Evolutionary conservation across 78 protist genomes (phyloP), one percentile per base, ranked within the genome.

Genomic region (Dictyostelium intermedium): DNA sequence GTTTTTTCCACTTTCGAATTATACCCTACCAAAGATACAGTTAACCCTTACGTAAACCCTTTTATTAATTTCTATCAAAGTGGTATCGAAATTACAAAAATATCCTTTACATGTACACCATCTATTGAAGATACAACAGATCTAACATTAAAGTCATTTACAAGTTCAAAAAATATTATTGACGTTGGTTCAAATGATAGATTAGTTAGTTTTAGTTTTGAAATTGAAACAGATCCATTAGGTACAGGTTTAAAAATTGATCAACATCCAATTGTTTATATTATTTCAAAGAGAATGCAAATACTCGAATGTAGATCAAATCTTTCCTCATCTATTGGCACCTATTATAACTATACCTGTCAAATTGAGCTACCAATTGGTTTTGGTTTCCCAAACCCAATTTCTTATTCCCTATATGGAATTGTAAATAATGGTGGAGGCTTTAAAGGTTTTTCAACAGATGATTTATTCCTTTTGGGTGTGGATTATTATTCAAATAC

Each of bases 141-240:
- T 13, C 43, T 43, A 32, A 32, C 7, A 4, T 70, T 70, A 70
- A 30, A 25, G 13, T 70, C 78, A 14, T 70, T 70, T 34, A 2
- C 18, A 9, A 25, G 9, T 25, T 30, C n/a, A 25, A 16, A 13
- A 30, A 10, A 10, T 13, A 8, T 18, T 32, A 30, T 70, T 32
- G 78, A 70, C 32, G 78, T 70, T 14, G 78, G 78, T 70, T 30
- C 78, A 70, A 30, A 30, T 30, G 39, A 70, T 70, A 70, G 78
- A 70, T 13, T 32, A 0, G 14, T 70, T 4, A 0, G 2, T 30
- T 25, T 70, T 4, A 70, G 11, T 30, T 70, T 70, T 70, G 20
- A n/a, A 30, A 32, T 32, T 30, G 78, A 70, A 70, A 56, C 66
- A 3, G 27, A 56, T 56, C 2, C 8, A 1, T 7, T 43, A 14